Evolutionary conservation across 345 rosid genomes (phyloP).

Genomic region (Combretum micranthum): DNA sequence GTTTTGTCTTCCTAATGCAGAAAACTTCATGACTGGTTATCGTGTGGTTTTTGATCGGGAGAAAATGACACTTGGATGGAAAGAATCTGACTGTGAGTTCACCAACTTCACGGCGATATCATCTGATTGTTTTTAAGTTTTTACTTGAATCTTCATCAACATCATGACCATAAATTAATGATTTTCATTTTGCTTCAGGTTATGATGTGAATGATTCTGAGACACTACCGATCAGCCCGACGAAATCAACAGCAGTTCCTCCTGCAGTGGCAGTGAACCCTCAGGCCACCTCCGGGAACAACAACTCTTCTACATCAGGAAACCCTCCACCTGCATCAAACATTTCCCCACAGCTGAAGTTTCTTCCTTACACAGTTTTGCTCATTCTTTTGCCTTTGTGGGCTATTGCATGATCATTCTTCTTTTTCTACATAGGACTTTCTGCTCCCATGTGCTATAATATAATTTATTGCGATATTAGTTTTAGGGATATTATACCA

Average conservation of each 20-base stretch:
- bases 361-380: slow-evolving; percentile 9
- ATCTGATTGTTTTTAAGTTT: neutral
- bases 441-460: no score
- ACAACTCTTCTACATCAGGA: slow-evolving; percentile 10
- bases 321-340: slow-evolving; percentile 18
- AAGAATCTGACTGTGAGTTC: slow-evolving; percentile 62
- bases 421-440: no score
- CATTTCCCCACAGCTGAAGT: slow-evolving; percentile 11
- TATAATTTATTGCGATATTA: no score
- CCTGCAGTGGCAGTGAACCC: slow-evolving; percentile 61
- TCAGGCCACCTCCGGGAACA: slow-evolving; percentile 42
- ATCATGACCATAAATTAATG: neutral
- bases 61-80: slow-evolving; percentile 68
- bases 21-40: slow-evolving; percentile 86
- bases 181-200: slow-evolving; percentile 27
- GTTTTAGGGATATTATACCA: no score
- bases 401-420: no score
- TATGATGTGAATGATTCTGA: slow-evolving; percentile 22
- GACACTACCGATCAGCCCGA: slow-evolving; percentile 30
- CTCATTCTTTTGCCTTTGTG: slow-evolving; percentile 26
- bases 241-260: slow-evolving; percentile 31
- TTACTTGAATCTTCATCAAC: neutral
- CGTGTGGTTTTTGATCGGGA: slow-evolving; percentile 66
- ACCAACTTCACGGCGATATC: neutral
- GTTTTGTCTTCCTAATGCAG: slow-evolving; percentile 27